These are phyloP conservation scores for Zarea fungicola DNA, from an alignment of 2,329 filamentous ascomycete genomes.

Conservation along the genomic window DNA sequence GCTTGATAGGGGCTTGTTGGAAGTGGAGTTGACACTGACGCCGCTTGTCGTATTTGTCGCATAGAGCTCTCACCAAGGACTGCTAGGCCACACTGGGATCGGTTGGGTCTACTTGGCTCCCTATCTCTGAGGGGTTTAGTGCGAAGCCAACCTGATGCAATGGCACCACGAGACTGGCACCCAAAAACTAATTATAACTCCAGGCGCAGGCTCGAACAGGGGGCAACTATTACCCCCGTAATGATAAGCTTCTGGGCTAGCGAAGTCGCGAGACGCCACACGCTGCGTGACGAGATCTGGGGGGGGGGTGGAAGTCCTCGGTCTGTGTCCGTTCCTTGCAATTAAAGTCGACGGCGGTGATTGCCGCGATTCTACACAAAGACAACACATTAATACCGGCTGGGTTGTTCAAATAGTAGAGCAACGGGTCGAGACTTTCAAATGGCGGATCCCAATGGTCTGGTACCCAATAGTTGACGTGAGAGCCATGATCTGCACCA, in stretches of 20 bases:
- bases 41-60: slow-evolving; percentile 11
- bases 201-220: too few relatives aligned
- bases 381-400: too few relatives aligned
- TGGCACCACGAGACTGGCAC: too few relatives aligned
- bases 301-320: neutral
- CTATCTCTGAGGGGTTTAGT: too few relatives aligned
- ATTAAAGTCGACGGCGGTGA: too few relatives aligned
- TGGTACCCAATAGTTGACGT: too few relatives aligned
- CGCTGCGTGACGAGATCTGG: neutral
- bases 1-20: neutral
- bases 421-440: too few relatives aligned
- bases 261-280: slow-evolving; percentile 1
- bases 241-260: neutral
- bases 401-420: too few relatives aligned
- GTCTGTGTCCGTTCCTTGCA: slow-evolving; percentile 1
- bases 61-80: neutral
- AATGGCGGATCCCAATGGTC: too few relatives aligned
- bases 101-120: neutral
- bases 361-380: too few relatives aligned
- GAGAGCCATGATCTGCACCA: slow-evolving; percentile 3
- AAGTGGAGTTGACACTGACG: neutral
- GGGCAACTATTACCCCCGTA: neutral
- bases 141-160: neutral
- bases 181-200: neutral
- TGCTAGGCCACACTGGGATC: slow-evolving; percentile 1